Conservation (phyloP, 2,329 filamentous ascomycete genomes). For the Cladophialophora bantiana region DNA sequence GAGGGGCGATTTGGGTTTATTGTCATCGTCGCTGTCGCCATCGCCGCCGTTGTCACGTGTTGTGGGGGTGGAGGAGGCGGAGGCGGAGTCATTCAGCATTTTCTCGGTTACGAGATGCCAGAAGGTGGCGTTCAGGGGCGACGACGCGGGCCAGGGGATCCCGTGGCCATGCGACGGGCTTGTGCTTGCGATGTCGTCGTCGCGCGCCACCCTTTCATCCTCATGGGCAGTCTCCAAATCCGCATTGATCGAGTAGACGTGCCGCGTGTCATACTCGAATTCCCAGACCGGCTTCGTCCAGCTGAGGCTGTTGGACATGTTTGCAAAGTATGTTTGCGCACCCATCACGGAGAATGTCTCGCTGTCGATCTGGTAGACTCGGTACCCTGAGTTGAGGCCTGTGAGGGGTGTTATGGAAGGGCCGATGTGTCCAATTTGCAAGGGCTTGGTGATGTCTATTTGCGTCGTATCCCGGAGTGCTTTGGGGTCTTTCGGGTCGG, state of each 20-base stretch:
- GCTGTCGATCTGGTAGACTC: conserved; percentile 41
- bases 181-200: conserved; percentile 4
- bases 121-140: conserved; percentile 43
- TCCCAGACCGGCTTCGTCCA: conserved; percentile 44
- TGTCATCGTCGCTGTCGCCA: neutral
- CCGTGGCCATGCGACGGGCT: conserved; percentile 24
- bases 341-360: conserved; percentile 43
- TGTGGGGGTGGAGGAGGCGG: neutral
- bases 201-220: neutral
- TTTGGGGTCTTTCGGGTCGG: conserved; percentile 3
- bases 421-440: conserved; percentile 41
- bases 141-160: conserved; percentile 36
- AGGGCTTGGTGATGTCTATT: conserved; percentile 40
- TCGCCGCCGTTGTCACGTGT: neutral
- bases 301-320: conserved; percentile 41
- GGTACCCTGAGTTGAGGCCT: conserved; percentile 43
- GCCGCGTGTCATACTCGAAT: conserved; percentile 43
- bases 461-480: conserved; percentile 39
- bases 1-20: conserved; percentile 16
- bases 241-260: conserved; percentile 31
- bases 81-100: conserved; percentile 39
- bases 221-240: neutral
- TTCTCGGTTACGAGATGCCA: conserved; percentile 43
- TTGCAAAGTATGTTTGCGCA: conserved; percentile 44
- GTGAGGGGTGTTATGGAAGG: conserved; percentile 44